Base-by-base conservation (phyloP, 345 rosid species). In the Populus ilicifolia region DNA sequence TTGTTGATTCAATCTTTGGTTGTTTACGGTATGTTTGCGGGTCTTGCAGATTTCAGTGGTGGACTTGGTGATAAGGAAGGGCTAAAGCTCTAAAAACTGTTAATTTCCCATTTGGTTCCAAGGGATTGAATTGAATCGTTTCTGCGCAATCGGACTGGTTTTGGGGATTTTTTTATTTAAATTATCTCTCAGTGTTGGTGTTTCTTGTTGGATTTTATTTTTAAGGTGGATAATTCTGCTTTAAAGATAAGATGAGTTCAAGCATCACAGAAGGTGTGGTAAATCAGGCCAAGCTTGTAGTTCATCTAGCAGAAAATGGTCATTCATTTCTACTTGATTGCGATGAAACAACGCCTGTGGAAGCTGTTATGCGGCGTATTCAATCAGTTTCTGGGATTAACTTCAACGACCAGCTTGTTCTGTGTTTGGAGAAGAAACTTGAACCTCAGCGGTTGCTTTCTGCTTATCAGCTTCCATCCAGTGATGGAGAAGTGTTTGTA, bases 281-380 rank as follows among this genome's bases (percentile, higher is more conserved):
- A 84, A 86, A 83, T 67, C 87, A 71, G 48, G 94, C 88, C 75
- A 96, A 89, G 87, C 97, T 96, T 78, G 80, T 88, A 79, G 92
- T 96, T 75, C 92, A 91, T 77, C 81, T 94, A 79, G 94, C 99
- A 25, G 98, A 96, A 81, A 89, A 94, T 79, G 99, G 99, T 18
- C 94, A 74, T 74, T 90, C 97, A 3, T 88, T 86, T 78, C 91
- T 85, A 78, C 88, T 94, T 33, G 88, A 88, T 12, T 94, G 97
- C 83, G 75, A 85, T 78, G 94, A 86, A 75, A 82, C 87, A 5
- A 88, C 91, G 66, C 81, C 80, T 20, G 99, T 96, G 65, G 98
- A 91, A 71, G 81, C 84, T 9, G 95, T 96, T 56, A 92, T 96
- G 96, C 89, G 88, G 74, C 74, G 69, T 48, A 85, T 92, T 23